Evolutionary conservation across 306 rosid genomes (phyloP), one percentile per base, ranked within the genome.

Genomic region (Hylodesmum podocarpum): DNA sequence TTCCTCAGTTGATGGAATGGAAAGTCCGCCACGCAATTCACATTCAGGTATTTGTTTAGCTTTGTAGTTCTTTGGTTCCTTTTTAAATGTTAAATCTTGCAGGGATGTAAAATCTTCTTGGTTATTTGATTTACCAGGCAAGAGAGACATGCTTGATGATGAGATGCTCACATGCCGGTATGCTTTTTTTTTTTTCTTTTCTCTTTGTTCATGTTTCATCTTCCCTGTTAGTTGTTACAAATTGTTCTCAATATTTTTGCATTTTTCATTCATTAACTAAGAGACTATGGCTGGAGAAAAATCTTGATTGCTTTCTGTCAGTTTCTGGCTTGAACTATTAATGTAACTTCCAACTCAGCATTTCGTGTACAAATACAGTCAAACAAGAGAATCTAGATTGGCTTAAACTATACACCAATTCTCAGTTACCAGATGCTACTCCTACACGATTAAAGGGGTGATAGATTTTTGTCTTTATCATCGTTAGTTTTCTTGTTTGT

Each of bases 151-250:
- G 75, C 82, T 57, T 70, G 73, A 66, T 5, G 84, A 85, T 21
- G 82, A 77, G 73, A 66, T 51, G 78, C 87, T 50, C 46, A 74
- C 77, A n/a, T 66, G 76, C 78, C 76, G 84, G 91, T 87, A 85
- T 36, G 78, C 51, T 8, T 40, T 69, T 25, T 82, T 55, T 50
- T 9, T 8, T 40, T 69, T 25, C 78, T 55, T 50, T 9, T 59
- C 43, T 41, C 47, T 83, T 47, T 34, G 43, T 27, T 47, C 2
- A 1, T 33, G 18, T 69, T 46, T 34, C 19, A 69, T 22, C 6
- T n/a, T 57, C 71, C 49, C 57, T 36, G 3, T 73, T 57, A 9
- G 3, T 73, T 57, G 14, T 65, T 59, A 13, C 43, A 11, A 44
- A 31, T 44, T 68, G 14, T 53, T 28, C 9, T 54, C 40, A 59